These are phyloP conservation scores for Fusarium sulawesiense DNA, from an alignment of 2,329 filamentous ascomycete genomes.

Conservation along the genomic window DNA sequence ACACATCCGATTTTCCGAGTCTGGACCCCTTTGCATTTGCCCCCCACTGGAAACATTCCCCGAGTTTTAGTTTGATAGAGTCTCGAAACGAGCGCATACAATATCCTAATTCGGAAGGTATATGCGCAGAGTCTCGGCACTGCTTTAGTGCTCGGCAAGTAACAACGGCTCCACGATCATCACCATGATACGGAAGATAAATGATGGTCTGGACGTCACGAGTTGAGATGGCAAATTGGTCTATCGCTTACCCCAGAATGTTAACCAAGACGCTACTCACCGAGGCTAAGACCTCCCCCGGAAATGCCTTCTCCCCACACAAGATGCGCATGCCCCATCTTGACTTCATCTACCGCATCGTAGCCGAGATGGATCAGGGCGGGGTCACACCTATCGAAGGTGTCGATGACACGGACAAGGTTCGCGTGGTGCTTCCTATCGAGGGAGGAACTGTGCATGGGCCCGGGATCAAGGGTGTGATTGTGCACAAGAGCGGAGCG, in stretches of 20 bases:
- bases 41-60: constrained; percentile 1
- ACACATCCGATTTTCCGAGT: not conserved
- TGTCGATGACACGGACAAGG: constrained; percentile 16
- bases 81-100: not conserved
- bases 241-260: constrained; percentile 4
- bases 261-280: not conserved
- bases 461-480: constrained; percentile 26
- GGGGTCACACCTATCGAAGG: constrained; percentile 26
- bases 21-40: not conserved
- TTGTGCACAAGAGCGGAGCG: constrained; percentile 33
- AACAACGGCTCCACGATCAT: not conserved
- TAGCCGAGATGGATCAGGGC: constrained; percentile 36
- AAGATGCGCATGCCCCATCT: constrained; percentile 37
- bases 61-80: not conserved
- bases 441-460: constrained; percentile 27
- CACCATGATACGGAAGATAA: constrained; percentile 12
- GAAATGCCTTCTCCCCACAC: constrained; percentile 26
- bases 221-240: not conserved
- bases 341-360: constrained; percentile 39
- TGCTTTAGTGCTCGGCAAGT: not conserved
- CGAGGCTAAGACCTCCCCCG: constrained; percentile 22
- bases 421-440: constrained; percentile 34
- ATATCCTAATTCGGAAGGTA: too few relatives aligned
- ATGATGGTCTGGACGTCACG: not conserved
- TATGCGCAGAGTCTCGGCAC: not conserved